Conservation (phyloP, 179 eudicot genomes). For the Heliamphora pulchella region DNA sequence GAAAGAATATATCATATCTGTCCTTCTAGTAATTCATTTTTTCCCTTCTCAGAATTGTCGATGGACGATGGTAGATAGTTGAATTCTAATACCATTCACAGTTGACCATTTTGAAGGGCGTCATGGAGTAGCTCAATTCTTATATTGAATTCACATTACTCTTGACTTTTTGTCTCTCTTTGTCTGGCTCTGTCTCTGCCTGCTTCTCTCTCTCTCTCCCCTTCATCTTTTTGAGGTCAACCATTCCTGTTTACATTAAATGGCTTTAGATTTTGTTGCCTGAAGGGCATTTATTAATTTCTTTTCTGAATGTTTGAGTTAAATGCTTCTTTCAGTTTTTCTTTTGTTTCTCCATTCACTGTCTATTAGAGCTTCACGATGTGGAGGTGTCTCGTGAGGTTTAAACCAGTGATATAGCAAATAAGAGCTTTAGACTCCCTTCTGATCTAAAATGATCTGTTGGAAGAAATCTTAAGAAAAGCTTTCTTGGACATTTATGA, state of each 20-base stretch:
- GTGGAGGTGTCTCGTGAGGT: slow-evolving; percentile 14
- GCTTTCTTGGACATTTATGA: background rate
- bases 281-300: background rate
- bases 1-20: too few species aligned
- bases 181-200: too few species aligned
- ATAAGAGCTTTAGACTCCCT: slow-evolving; percentile 10
- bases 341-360: slow-evolving; percentile 8
- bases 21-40: too few species aligned
- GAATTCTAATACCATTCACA: too few species aligned
- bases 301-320: background rate
- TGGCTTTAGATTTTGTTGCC: background rate
- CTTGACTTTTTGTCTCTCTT: too few species aligned
- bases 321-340: background rate
- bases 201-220: too few species aligned
- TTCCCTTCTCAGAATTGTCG: too few species aligned
- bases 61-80: too few species aligned
- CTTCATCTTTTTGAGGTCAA: background rate
- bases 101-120: too few species aligned
- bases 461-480: slow-evolving; percentile 2
- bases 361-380: slow-evolving; percentile 17
- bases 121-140: too few species aligned
- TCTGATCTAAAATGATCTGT: slow-evolving; percentile 10
- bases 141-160: too few species aligned
- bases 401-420: slow-evolving; percentile 17
- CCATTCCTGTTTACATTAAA: too few species aligned